phyloP scores from a whole-genome alignment of 1,139 yeast genomes.

The Debaryomyces fabryi region DNA sequence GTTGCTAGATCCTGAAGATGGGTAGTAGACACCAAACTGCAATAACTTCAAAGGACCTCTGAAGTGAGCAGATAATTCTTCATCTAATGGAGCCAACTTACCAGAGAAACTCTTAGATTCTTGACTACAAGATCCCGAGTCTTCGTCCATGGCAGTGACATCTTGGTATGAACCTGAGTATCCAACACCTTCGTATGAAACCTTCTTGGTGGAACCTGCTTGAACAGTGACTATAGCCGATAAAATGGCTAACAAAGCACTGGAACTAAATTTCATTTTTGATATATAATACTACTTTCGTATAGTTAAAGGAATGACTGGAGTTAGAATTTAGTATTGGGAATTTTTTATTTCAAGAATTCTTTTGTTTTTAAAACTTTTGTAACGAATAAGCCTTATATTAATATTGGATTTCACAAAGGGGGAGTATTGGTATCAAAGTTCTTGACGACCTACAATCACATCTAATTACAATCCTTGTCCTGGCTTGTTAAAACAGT shows the following conservation, averaged over 20 bases:
- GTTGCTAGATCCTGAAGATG: conserved; percentile 35
- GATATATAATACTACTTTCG: conserved; percentile 1
- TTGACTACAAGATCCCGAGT: conserved; percentile 56
- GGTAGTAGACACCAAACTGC: conserved; percentile 67
- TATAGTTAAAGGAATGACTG: conserved; percentile 21
- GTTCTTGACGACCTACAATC: neutral
- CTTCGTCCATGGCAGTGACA: conserved; percentile 55
- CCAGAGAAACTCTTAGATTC: conserved; percentile 56
- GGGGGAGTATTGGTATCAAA: conserved; percentile 2
- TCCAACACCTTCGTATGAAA: conserved; percentile 70
- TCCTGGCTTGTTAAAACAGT: conserved; percentile 2
- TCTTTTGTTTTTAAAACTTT: conserved; percentile 2
- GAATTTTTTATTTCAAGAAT: neutral
- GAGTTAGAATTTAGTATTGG: conserved; percentile 16
- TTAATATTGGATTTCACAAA: conserved; percentile 3
- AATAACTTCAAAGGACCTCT: conserved; percentile 72
- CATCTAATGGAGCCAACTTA: conserved; percentile 65
- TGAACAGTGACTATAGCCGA: conserved; percentile 12
- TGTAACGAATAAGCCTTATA: conserved; percentile 5
- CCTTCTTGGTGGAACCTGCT: conserved; percentile 42
- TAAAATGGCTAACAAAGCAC: conserved; percentile 15
- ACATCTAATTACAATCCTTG: neutral
- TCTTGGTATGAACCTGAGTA: conserved; percentile 65
- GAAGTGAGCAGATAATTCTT: conserved; percentile 75
- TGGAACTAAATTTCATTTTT: conserved; percentile 21